Base-by-base conservation (phyloP, 2,329 filamentous ascomycete species). In the Pyrenophora graminea region DNA sequence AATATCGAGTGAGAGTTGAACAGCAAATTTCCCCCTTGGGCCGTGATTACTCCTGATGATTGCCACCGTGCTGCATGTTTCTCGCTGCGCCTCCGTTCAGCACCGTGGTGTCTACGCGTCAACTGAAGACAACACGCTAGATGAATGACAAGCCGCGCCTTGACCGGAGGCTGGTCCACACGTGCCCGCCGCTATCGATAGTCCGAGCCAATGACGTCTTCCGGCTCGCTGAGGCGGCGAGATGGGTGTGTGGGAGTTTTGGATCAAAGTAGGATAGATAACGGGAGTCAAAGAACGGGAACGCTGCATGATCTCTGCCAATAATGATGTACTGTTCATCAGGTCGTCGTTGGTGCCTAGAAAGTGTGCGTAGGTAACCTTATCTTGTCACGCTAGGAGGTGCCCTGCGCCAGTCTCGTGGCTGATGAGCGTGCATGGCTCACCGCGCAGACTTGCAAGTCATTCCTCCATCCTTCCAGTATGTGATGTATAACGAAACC, bases 381-480 rank as follows among this genome's bases (percentile, higher is more conserved):
- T 59, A 62, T 59, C 56, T 51, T 23, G 21, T 40, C 18, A 48
- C 49, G 49, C 49, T 52, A 52, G 31, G 13, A 30, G 39, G 33
- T 42, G 43, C 49, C 48, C 32, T 39, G 37, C 18, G 40, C 19
- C 27, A 33, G 41, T 51, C 48, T 51, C 48, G 48, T 51, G 48
- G 48, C 38, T 51, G 48, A 46, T 51, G 42, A 54, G 58, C 54
- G 47, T 53, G 59, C 41, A 50, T 51, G 32, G 36, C 48, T 41
- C 46, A 49, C 47, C 41, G 47, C 32, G 42, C 45, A 43, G 39
- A 33, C 48, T 19, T 39, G 15, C 45, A 52, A 48, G 49, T 52
- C 59, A 58, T 57, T 59, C 45, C 61, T 59, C 58, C 57, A 64
- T 59, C 60, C 48, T 42, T 58, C 56, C 67, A 68, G 58, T 66